phyloP scores from a whole-genome alignment of 1,139 yeast species.

The Zygoascus hellenicus region DNA sequence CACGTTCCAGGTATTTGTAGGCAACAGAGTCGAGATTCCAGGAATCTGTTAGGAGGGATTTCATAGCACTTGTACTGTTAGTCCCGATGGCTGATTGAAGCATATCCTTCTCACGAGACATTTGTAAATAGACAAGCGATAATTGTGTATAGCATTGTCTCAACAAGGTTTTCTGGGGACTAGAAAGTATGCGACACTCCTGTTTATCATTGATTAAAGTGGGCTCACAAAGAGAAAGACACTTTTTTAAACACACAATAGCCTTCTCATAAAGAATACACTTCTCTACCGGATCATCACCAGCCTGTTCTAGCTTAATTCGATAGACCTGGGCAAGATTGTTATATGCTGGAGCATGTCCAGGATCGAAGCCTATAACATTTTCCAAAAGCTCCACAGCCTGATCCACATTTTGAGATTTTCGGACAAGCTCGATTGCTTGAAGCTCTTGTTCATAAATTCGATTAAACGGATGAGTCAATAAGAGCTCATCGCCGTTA shows the following conservation, averaged over 20 bases:
- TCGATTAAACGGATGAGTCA: no score
- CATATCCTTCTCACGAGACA: neutral
- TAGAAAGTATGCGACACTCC: neutral
- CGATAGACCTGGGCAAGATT: slow-evolving; percentile 32
- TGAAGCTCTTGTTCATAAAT: slow-evolving; percentile 18
- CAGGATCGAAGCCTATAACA: slow-evolving; percentile 25
- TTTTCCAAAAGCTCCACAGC: slow-evolving; percentile 22
- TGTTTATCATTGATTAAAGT: neutral
- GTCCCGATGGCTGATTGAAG: slow-evolving; percentile 1
- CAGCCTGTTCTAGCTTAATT: slow-evolving; percentile 1
- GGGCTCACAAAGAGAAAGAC: slow-evolving; percentile 1
- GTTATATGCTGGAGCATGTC: slow-evolving; percentile 33
- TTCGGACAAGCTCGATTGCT: slow-evolving; percentile 22
- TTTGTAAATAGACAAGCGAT: neutral
- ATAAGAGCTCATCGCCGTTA: no score
- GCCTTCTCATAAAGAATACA: neutral
- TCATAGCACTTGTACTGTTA: slow-evolving; percentile 3
- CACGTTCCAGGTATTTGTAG: slow-evolving; percentile 24
- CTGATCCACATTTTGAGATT: slow-evolving; percentile 12
- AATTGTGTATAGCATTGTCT: slow-evolving; percentile 3
- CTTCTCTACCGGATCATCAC: neutral
- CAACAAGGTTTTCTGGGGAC: neutral
- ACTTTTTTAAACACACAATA: neutral
- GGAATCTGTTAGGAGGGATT: neutral
- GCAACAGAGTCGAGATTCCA: slow-evolving; percentile 31